A percentile compares a stretch with the other conserved stretches of the same genome.
phyloP scores from a whole-genome alignment of 1,139 yeast species.

The Hansenula lynferdii region DNA sequence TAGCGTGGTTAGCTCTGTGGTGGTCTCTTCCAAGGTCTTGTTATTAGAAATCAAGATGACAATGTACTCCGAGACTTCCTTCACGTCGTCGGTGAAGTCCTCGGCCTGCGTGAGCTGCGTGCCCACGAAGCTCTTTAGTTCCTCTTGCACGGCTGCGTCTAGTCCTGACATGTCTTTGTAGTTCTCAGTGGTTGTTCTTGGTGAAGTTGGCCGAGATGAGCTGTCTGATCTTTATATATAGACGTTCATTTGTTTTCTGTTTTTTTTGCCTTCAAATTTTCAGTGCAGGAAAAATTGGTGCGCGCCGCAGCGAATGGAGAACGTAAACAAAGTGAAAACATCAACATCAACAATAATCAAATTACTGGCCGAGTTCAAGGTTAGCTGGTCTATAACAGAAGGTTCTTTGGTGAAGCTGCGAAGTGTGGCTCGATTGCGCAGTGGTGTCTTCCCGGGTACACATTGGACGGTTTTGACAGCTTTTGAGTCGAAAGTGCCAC shows the following conservation, averaged over 20 bases:
- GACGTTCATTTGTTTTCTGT: too few relatives aligned
- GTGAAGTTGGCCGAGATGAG: too few relatives aligned
- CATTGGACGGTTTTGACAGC: too few relatives aligned
- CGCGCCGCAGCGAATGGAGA: neutral
- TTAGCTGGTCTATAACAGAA: too few relatives aligned
- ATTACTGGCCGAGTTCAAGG: too few relatives aligned
- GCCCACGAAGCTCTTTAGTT: conserved; percentile 29
- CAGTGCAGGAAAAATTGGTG: neutral
- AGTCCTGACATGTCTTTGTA: conserved; percentile 20
- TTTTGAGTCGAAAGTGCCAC: too few relatives aligned
- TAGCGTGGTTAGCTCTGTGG: conserved; percentile 57
- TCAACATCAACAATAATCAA: too few relatives aligned
- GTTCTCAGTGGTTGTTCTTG: too few relatives aligned
- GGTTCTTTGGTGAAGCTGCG: too few relatives aligned
- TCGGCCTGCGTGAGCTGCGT: conserved; percentile 28
- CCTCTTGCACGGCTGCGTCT: conserved; percentile 25
- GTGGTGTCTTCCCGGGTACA: too few relatives aligned
- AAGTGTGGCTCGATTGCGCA: too few relatives aligned
- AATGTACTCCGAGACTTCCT: conserved; percentile 77
- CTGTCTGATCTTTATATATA: too few relatives aligned
- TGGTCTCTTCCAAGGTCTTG: conserved; percentile 59
- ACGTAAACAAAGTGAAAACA: neutral
- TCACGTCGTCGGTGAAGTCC: conserved; percentile 58
- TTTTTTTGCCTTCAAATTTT: conserved; percentile 6
- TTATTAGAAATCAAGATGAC: conserved; percentile 69